These are phyloP conservation scores for Chondrus crispus DNA, from an alignment of 23 red algal species.

Conservation along the genomic window DNA sequence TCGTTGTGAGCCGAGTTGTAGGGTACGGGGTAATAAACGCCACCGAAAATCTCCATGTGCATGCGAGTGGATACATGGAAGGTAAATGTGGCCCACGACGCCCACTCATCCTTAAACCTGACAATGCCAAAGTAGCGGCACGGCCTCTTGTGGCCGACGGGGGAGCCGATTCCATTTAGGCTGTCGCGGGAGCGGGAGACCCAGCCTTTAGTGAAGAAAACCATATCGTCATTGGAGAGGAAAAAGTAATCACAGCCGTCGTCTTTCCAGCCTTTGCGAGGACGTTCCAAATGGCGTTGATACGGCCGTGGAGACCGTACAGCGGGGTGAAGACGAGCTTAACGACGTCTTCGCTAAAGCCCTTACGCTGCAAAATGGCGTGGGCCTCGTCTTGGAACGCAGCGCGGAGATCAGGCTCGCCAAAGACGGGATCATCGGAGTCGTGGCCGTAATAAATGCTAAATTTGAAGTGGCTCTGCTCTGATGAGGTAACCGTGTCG, in stretches of 20 bases:
- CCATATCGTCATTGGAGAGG: conserved; percentile 78
- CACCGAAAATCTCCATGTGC: conserved; percentile 81
- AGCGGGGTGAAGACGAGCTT: conserved; percentile 56
- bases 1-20: conserved; percentile 78
- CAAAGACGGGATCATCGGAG: conserved; percentile 68
- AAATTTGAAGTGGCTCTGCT: conserved; percentile 48
- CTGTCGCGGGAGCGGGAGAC: conserved; percentile 37
- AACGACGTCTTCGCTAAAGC: conserved; percentile 23
- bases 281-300: conserved; percentile 84
- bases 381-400: conserved; percentile 23
- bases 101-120: conserved; percentile 78
- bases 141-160: conserved; percentile 35
- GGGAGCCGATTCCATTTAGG: conserved; percentile 62
- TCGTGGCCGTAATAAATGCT: conserved; percentile 79
- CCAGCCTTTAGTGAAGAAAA: conserved; percentile 67
- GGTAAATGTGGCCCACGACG: conserved; percentile 73
- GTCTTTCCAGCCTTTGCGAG: conserved; percentile 67
- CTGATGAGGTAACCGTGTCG: conserved; percentile 29
- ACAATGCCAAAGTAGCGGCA: conserved; percentile 77
- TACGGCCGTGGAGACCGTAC: conserved; percentile 64
- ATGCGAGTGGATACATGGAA: conserved; percentile 76
- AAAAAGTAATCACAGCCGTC: conserved; percentile 86
- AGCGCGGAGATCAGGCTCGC: conserved; percentile 2
- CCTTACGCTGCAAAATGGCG: background rate
- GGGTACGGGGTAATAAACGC: conserved; percentile 74